phyloP scores from a whole-genome alignment of 352 stramenopile genomes.

The Pythium myriotylum region DNA sequence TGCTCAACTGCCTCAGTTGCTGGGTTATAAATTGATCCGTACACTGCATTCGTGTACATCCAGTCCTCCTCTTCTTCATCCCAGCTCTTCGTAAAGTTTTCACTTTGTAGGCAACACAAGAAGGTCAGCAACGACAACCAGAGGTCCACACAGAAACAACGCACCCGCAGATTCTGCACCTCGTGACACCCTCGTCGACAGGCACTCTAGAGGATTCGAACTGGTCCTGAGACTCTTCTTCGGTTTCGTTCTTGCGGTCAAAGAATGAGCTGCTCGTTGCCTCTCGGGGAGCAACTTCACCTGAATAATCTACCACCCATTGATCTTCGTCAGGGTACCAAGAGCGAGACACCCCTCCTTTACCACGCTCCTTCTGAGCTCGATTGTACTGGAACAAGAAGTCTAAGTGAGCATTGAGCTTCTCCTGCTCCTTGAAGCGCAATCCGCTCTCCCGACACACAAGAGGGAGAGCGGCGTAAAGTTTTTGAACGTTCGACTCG shows the following conservation, averaged over 20 bases:
- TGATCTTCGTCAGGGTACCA: constrained; percentile 86
- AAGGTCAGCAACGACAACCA: neutral
- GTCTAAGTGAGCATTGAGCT: constrained; percentile 81
- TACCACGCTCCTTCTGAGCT: constrained; percentile 76
- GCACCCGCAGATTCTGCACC: constrained; percentile 82
- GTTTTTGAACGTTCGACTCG: constrained; percentile 83
- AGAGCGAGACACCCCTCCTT: constrained; percentile 77
- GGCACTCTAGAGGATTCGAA: constrained; percentile 76
- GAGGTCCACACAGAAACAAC: constrained; percentile 5
- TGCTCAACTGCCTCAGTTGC: constrained; percentile 42
- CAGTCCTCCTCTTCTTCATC: constrained; percentile 90
- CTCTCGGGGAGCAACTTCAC: constrained; percentile 58
- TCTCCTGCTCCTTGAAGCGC: constrained; percentile 76
- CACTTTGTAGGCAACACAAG: constrained; percentile 30
- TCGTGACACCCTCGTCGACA: constrained; percentile 79
- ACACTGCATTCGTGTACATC: constrained; percentile 89
- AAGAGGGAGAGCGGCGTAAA: constrained; percentile 82
- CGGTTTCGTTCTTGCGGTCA: constrained; percentile 55
- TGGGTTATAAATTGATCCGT: constrained; percentile 69
- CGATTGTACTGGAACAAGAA: constrained; percentile 90
- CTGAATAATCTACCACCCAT: constrained; percentile 77
- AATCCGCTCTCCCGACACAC: constrained; percentile 82
- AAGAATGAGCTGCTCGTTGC: constrained; percentile 82
- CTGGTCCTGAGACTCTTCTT: constrained; percentile 52
- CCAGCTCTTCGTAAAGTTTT: constrained; percentile 83